Evolutionary conservation across 1,284 basidiomycete genomes (phyloP), one percentile per base, ranked within the genome.

Genomic region (Trametes hirsuta): DNA sequence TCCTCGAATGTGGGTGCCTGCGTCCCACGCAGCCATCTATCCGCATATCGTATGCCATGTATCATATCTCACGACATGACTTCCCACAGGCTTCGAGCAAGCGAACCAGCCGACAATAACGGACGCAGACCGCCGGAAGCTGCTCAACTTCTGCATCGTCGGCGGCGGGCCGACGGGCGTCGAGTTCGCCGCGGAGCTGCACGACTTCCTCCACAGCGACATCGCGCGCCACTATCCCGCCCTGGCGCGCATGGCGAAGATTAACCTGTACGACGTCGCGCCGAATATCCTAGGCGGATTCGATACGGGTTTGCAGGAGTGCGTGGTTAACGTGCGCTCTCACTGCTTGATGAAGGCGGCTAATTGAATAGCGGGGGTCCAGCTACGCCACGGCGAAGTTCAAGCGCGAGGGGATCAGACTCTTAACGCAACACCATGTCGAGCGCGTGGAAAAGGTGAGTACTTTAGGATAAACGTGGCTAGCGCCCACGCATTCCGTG

Each of bases 101-200:
- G 92, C 93, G 1, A 86, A 85, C 58, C 86, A 90, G 66, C 91
- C 92, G 0, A 81, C 77, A 1, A 71, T 90, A 22, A 84, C 86
- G 1, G 87, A 91, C 62, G 73, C 82, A 21, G 82, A 93, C 66
- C 82, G 88, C 49, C 73, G 83, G 47, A 85, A 86, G 57, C 74
- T 95, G 5, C 81, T 95, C 14, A 85, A 90, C 65, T 94, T 94
- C 71, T 88, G 87, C 62, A 85, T 95, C 57, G 92, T 95, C 50
- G 85, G 85, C n/a, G 88, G 87, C 40, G 88, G 88, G 12, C 88
- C 87, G 1, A 90, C 88, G 6, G 93, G 93, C 2, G 87, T 94
- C 55, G 93, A 95, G 73, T 94, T 94, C 67, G 84, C 90, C 0
- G 93, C 94, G 8, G 95, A 97, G 74, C 74, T 97, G 58, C 87